A percentile compares a stretch with the other conserved stretches of the same genome.
phyloP scores from a whole-genome alignment of 257 asterid species.

The Forsythia viridissima region DNA sequence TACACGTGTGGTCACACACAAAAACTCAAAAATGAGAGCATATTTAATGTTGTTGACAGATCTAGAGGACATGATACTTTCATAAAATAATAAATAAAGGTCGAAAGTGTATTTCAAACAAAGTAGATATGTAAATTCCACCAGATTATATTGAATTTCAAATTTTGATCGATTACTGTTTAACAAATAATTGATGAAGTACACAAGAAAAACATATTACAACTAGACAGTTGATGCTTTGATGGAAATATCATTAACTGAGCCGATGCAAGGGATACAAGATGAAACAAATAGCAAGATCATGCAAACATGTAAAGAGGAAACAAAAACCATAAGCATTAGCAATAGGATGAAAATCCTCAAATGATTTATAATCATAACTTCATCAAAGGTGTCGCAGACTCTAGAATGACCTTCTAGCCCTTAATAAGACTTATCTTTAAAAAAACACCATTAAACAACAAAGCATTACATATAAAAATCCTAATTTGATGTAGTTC shows the following conservation, averaged over 20 bases:
- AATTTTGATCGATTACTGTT: neutral
- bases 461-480: neutral
- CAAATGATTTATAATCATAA: neutral
- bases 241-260: neutral
- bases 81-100: neutral
- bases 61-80: neutral
- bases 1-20: neutral
- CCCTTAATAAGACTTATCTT: neutral
- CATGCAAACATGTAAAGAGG: neutral
- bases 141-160: neutral
- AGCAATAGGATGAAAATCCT: neutral
- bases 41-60: neutral
- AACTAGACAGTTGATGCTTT: neutral
- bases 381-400: neutral
- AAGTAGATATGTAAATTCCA: neutral
- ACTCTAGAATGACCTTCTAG: constrained; percentile 1
- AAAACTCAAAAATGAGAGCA: neutral
- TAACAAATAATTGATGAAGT: neutral
- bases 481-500: neutral
- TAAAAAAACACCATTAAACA: neutral
- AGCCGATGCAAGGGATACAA: neutral
- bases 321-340: neutral
- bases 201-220: neutral
- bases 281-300: constrained; percentile 9
- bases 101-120: neutral